Evolutionary conservation across 352 stramenopile species (phyloP).

Genomic region (Phytophthora brassicae): DNA sequence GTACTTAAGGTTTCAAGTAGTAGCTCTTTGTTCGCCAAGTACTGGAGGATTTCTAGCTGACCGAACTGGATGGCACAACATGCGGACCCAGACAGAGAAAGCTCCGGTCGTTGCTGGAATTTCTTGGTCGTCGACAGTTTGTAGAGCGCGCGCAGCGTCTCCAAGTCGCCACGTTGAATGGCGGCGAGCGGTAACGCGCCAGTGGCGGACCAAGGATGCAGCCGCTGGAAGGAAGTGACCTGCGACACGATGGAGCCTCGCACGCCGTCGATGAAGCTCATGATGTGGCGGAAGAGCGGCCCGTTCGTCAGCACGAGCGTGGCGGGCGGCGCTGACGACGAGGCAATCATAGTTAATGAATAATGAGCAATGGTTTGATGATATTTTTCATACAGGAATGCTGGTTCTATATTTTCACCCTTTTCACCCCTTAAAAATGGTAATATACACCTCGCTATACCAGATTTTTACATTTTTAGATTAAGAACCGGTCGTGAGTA

Average conservation of each 20-base stretch:
- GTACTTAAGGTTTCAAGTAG: conserved; percentile 11
- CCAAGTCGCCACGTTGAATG: conserved; percentile 31
- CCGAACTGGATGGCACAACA: conserved; percentile 38
- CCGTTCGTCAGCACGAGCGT: conserved; percentile 32
- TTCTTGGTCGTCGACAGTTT: conserved; percentile 23
- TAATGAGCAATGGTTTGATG: too few species aligned
- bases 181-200: conserved; percentile 25
- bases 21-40: conserved; percentile 17
- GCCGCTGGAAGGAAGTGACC: conserved; percentile 13
- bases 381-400: too few species aligned
- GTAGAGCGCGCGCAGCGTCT: conserved; percentile 18
- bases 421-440: too few species aligned
- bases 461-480: too few species aligned
- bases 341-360: too few species aligned
- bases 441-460: too few species aligned
- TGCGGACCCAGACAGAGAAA: conserved; percentile 25
- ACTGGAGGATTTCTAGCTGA: conserved; percentile 28
- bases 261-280: conserved; percentile 38
- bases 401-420: too few species aligned
- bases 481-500: too few species aligned
- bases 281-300: conserved; percentile 31
- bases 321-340: neutral
- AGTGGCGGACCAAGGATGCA: conserved; percentile 23
- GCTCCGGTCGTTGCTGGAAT: conserved; percentile 24
- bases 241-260: conserved; percentile 25